Conservation (phyloP, 1,284 basidiomycete species). For the Grifola frondosa region DNA sequence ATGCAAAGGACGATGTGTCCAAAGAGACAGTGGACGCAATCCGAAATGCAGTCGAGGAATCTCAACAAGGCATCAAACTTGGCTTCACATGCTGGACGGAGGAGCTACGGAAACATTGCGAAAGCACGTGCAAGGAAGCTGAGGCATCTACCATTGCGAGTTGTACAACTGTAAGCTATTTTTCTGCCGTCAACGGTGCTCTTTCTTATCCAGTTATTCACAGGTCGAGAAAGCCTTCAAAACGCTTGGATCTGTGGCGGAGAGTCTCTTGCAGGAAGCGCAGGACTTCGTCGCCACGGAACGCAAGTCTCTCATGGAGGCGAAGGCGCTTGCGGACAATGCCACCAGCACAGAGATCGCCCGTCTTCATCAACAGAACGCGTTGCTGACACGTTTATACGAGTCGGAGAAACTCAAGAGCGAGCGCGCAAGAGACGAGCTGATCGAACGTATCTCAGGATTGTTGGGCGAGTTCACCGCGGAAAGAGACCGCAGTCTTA, state of each 20-base stretch:
- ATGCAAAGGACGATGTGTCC: conserved; percentile 54
- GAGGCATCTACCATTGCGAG: conserved; percentile 42
- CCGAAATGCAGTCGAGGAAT: conserved; percentile 49
- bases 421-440: conserved; percentile 65
- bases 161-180: conserved; percentile 41
- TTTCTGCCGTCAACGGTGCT: neutral
- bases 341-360: conserved; percentile 60
- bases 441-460: conserved; percentile 70
- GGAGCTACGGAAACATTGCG: conserved; percentile 47
- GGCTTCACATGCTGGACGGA: conserved; percentile 57
- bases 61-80: conserved; percentile 51
- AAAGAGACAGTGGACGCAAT: conserved; percentile 51
- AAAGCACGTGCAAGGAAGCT: conserved; percentile 46
- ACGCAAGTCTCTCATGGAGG: conserved; percentile 48
- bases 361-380: conserved; percentile 73
- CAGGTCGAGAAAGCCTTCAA: conserved; percentile 56
- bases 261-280: conserved; percentile 59
- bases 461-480: conserved; percentile 71
- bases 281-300: conserved; percentile 58
- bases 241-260: conserved; percentile 53
- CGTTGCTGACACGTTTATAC: conserved; percentile 60
- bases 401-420: conserved; percentile 66
- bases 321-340: conserved; percentile 50
- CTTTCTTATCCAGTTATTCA: conserved; percentile 3
- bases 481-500: conserved; percentile 68